Evolutionary conservation across 352 stramenopile species (phyloP).

Genomic region (Phytophthora macrochlamydospora): DNA sequence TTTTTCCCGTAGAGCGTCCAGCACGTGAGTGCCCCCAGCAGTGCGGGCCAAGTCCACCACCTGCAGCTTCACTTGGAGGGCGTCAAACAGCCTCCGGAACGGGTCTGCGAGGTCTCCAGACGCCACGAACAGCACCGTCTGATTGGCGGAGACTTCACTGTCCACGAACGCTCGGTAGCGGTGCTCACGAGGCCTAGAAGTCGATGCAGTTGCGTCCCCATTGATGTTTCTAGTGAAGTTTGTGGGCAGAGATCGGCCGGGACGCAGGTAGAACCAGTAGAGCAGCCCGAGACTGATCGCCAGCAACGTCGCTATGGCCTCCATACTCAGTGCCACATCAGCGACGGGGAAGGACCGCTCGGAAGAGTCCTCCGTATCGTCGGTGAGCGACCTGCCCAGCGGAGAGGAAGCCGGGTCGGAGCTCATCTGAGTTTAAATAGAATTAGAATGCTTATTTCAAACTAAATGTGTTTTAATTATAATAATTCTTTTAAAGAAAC

Average conservation of each 20-base stretch:
- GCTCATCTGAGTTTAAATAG: neutral
- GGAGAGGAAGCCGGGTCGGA: neutral
- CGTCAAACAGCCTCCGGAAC: conserved; percentile 24
- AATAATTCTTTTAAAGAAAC: neutral
- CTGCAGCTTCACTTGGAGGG: conserved; percentile 20
- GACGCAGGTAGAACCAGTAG: conserved; percentile 31
- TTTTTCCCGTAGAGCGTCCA: conserved; percentile 20
- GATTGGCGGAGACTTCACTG: conserved; percentile 18
- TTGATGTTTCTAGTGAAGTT: neutral
- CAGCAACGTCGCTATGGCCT: conserved; percentile 17
- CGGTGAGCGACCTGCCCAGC: neutral
- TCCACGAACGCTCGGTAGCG: conserved; percentile 28
- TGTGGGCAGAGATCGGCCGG: neutral
- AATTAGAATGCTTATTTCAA: neutral
- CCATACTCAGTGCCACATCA: conserved; percentile 7
- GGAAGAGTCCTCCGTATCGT: neutral
- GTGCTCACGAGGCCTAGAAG: conserved; percentile 7
- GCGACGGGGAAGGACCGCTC: neutral
- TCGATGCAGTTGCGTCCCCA: neutral
- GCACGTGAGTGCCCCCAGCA: conserved; percentile 30
- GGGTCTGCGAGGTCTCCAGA: conserved; percentile 4
- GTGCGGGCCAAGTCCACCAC: conserved; percentile 34
- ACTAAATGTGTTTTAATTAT: no score
- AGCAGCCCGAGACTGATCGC: conserved; percentile 11
- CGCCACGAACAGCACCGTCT: conserved; percentile 17